A percentile compares a stretch with the other conserved stretches of the same genome.
Conservation (phyloP, 495 filamentous ascomycete species). For the Penicillium bovifimosum region DNA sequence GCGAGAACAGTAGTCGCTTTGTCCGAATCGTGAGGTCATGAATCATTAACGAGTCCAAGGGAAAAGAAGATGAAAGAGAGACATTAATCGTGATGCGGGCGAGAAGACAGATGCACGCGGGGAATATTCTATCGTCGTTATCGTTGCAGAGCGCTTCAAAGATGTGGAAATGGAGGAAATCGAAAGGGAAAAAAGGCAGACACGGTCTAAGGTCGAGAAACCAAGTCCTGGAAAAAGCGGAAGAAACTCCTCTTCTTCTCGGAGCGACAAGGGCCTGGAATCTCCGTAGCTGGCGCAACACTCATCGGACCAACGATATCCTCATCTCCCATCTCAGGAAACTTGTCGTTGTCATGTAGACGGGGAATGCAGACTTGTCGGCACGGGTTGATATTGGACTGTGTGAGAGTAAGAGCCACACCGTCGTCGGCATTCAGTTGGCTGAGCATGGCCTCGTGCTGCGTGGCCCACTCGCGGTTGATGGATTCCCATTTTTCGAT, state of each 20-base stretch:
- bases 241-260: conserved; percentile 43
- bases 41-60: conserved; percentile 23
- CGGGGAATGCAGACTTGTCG: conserved; percentile 55
- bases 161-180: neutral
- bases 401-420: conserved; percentile 34
- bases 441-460: conserved; percentile 57
- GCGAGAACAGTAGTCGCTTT: conserved; percentile 42
- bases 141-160: conserved; percentile 17
- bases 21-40: conserved; percentile 25
- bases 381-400: conserved; percentile 39
- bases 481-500: conserved; percentile 79
- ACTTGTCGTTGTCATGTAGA: conserved; percentile 69
- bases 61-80: conserved; percentile 11
- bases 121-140: conserved; percentile 26
- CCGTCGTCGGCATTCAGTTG: conserved; percentile 33
- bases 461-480: conserved; percentile 62
- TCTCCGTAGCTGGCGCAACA: conserved; percentile 33
- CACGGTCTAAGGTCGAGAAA: conserved; percentile 28
- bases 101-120: conserved; percentile 2
- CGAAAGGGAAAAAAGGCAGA: neutral
- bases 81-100: conserved; percentile 37
- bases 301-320: conserved; percentile 93
- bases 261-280: conserved; percentile 28
- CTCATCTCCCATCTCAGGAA: conserved; percentile 78
- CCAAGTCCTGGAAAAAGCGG: conserved; percentile 43